These are phyloP conservation scores for Hypsizygus ulmarius DNA, from an alignment of 1,284 basidiomycete species.

Conservation along the genomic window DNA sequence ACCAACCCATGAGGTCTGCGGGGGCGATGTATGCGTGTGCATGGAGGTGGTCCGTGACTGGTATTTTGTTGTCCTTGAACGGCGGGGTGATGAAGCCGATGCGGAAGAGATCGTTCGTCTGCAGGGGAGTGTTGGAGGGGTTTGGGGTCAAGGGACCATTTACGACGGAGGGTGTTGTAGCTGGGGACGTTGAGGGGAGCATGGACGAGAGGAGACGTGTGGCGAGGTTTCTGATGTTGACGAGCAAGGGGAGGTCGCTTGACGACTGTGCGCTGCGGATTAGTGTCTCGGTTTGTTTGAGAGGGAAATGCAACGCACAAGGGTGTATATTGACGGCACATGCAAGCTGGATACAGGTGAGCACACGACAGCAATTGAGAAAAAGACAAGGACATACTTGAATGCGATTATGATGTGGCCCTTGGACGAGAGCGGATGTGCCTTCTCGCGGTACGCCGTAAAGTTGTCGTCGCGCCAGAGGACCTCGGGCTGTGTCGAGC, in stretches of 20 bases:
- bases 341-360: slow-evolving; percentile 49
- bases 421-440: slow-evolving; percentile 63
- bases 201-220: slow-evolving; percentile 53
- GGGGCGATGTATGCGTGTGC: slow-evolving; percentile 68
- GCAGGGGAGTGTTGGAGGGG: slow-evolving; percentile 28
- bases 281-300: slow-evolving; percentile 7
- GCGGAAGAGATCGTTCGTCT: slow-evolving; percentile 40
- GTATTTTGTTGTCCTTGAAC: slow-evolving; percentile 71
- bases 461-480: slow-evolving; percentile 75
- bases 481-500: slow-evolving; percentile 52
- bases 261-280: slow-evolving; percentile 53
- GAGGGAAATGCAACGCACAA: slow-evolving; percentile 43
- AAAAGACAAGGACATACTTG: slow-evolving; percentile 50
- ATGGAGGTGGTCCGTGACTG: slow-evolving; percentile 74
- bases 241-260: slow-evolving; percentile 69
- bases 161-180: slow-evolving; percentile 22
- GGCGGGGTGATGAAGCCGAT: slow-evolving; percentile 76
- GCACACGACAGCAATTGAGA: slow-evolving; percentile 4
- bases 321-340: slow-evolving; percentile 70
- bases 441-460: slow-evolving; percentile 66
- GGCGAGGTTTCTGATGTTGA: slow-evolving; percentile 57
- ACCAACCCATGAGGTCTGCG: slow-evolving; percentile 68
- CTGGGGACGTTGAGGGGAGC: slow-evolving; percentile 38
- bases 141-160: slow-evolving; percentile 20
- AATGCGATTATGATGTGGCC: slow-evolving; percentile 71